These are phyloP conservation scores for Rhamnella rubrinervis DNA, from an alignment of 331 rosid genomes.

Conservation along the genomic window DNA sequence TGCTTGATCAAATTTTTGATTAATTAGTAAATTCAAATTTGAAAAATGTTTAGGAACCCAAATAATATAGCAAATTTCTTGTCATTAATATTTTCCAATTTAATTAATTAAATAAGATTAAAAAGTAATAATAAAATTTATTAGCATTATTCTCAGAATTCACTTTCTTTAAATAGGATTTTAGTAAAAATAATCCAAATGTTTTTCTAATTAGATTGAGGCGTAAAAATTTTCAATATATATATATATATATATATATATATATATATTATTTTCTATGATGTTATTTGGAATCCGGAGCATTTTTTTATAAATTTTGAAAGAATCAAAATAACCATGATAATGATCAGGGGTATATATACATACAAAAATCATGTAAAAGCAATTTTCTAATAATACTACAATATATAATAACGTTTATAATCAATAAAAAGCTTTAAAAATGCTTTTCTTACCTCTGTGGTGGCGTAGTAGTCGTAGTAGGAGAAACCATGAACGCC, in stretches of 20 bases:
- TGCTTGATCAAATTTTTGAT: slow-evolving; percentile 28
- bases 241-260: no score
- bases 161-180: no score
- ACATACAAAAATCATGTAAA: background rate
- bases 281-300: no score
- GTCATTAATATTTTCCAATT: no score
- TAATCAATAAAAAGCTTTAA: background rate
- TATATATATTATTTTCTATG: no score
- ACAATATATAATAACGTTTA: background rate
- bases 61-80: no score
- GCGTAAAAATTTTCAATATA: no score
- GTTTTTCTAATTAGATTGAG: no score
- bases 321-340: background rate
- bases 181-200: no score
- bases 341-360: no score
- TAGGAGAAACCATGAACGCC: slow-evolving; percentile 33
- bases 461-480: slow-evolving; percentile 62
- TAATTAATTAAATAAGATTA: background rate
- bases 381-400: background rate
- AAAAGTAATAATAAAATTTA: background rate
- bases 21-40: background rate
- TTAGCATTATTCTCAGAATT: no score
- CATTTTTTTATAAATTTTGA: no score
- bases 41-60: background rate
- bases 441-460: slow-evolving; percentile 49